Evolutionary conservation across 139 green algal genomes (phyloP).

Genomic region (Zygnema cylindricum): DNA sequence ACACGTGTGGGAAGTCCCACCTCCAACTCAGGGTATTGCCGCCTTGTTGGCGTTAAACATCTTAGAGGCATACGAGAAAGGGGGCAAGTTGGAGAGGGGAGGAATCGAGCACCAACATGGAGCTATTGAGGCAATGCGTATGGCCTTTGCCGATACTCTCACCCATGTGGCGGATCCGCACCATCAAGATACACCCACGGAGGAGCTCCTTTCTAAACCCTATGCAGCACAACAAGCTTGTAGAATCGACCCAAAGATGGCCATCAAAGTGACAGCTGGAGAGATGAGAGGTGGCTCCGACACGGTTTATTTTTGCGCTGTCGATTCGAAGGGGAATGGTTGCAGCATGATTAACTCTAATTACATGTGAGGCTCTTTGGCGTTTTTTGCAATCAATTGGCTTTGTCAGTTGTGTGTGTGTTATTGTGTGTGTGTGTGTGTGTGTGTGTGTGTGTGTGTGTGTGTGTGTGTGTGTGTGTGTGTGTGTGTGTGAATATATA

Average conservation of each 20-base stretch:
- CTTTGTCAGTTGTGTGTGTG: no score
- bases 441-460: no score
- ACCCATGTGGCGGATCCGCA: conserved; percentile 66
- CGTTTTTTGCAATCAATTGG: neutral
- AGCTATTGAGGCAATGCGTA: conserved; percentile 70
- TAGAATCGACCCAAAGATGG: conserved; percentile 24
- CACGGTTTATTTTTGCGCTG: conserved; percentile 76
- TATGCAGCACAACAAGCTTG: conserved; percentile 57
- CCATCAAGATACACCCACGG: conserved; percentile 48
- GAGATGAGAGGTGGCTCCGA: conserved; percentile 54
- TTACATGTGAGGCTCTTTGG: no score
- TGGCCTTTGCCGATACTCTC: conserved; percentile 76
- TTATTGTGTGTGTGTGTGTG: no score
- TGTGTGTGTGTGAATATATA: no score
- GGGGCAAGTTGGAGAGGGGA: conserved; percentile 39
- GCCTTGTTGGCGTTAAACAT: conserved; percentile 75
- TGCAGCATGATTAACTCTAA: conserved; percentile 80
- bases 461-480: no score
- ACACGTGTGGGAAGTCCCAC: conserved; percentile 74
- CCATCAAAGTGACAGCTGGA: neutral
- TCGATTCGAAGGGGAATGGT: conserved; percentile 75
- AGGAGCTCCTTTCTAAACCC: conserved; percentile 58
- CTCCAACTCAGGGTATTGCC: conserved; percentile 72
- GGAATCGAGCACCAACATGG: conserved; percentile 66
- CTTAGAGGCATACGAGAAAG: conserved; percentile 61